Base-by-base conservation (phyloP, 1,284 basidiomycete species). In the Cryptococcus hybrid region DNA sequence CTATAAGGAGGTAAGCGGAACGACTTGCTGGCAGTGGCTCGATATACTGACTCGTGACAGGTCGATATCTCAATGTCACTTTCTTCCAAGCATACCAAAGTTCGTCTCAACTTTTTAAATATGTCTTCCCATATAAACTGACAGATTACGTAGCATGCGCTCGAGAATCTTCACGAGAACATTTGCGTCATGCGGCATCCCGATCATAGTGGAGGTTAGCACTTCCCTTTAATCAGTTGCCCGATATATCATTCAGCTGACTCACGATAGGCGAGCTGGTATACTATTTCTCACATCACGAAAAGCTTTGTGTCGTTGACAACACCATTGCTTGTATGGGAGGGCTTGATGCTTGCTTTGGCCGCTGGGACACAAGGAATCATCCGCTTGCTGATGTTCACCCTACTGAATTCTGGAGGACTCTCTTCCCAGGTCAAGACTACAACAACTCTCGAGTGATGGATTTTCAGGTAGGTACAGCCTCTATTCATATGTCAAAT, bases 321-420 rank as follows among this genome's bases (percentile, higher is more conserved):
- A 92, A 93, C 72, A 86, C 88, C 68, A 82, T 81, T 47, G 90
- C 88, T 1, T 71, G 68, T 2, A 75, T 77, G 73, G 75, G 92
- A 34, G 92, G 92, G 24, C 83, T 95, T 15, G 92, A 96, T 71
- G 82, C 94, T 15, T 96, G 92, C 79, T 94, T 92, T 67, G 94
- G 94, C 5, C 86, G 94, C 38, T 98, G 93, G 92, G 94, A 97
- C 76, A 92, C 88, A 0, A 84, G 88, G 65, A 87, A 74, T 57
- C 75, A 81, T 69, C 90, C 91, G 1, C 82, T 95, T 40, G 88
- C 92, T 3, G 93, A 97, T 70, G 89, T 86, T 7, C 93, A 96
- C 70, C 90, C 91, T 0, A 89, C 89, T 1, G 82, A 92, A 67
- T 92, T 92, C 69, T 79, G 81, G 40, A 82, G 82, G 52, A 90